Evolutionary conservation across 2,329 filamentous ascomycete genomes (phyloP), one percentile per base, ranked within the genome.

Genomic region (Microdochium nivale): DNA sequence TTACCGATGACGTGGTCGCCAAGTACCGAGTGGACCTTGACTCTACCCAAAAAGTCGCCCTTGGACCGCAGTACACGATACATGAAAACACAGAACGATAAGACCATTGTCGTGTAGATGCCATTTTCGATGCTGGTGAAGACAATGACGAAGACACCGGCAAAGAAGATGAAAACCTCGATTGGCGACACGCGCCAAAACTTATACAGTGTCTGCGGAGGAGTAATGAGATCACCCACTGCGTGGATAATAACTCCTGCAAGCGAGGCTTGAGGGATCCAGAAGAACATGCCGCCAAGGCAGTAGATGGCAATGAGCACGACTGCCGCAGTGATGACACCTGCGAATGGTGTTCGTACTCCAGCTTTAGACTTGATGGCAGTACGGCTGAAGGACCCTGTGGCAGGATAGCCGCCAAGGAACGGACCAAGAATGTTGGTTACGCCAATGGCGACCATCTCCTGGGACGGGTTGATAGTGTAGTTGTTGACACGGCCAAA

Each of bases 321-420:
- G 14, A 97, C 79, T 14, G 87, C 51, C 0, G 88, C 91, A 8
- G 91, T 96, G 56, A 97, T 88, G 43, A 95, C 79, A 70, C 94
- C 92, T 16, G 89, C 90, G 51, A 96, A 83, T 1, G 92, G 92
- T 0, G 91, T 96, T 24, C 90, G 84, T 3, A 96, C 92, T 62
- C 94, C 94, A 49, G 94, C 91, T 70, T 97, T 97, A 3, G 92
- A 94, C 69, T 96, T 95, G 71, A 97, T 96, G 50, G 94, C 92
- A 25, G 94, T 97, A 55, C 94, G 84, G 33, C 89, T 95, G 76
- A 97, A 97, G 2, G 94, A 97, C 1, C 94, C 94, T 2, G 92
- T 99, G 0, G 90, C 88, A 14, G 92, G 89, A 63, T 95, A 99
- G 2, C 79, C 94, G 49, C 92, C 94, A 2, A 97, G 77, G 72